Base-by-base conservation (phyloP, 495 filamentous ascomycete species). In the Talaromyces borbonicus region DNA sequence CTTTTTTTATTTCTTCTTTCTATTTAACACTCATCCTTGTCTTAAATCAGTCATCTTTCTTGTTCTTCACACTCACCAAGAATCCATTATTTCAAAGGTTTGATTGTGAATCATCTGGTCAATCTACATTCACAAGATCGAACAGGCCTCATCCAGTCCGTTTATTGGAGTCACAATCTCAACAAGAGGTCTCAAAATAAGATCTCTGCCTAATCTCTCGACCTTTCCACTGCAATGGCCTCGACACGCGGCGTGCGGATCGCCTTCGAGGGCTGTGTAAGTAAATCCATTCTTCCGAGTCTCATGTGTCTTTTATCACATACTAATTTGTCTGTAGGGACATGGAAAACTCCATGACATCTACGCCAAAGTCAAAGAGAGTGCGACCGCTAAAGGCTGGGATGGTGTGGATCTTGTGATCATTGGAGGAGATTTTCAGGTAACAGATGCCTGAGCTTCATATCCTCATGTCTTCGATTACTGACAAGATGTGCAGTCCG, bases 311-410 rank as follows among this genome's bases (percentile, higher is more conserved):
- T n/a, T n/a, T n/a, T n/a, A n/a, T n/a, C 42, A 14, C 19, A 8
- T n/a, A 19, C 18, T 38, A 25, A 37, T 23, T 1, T 49, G 33
- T 41, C 49, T 20, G 39, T 35, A 90, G 88, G 92, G 88, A 36
- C 92, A 98, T 63, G 92, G 92, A 26, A 84, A 82, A 8, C 76
- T 98, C 27, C 72, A 95, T 52, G 83, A 84, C 19, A 96, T 98
- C 44, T 98, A 98, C 57, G 75, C 83, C 0, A 80, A 84, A 7
- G 73, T 93, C 19, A 62, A 74, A 14, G 66, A 66, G 29, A 64
- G 85, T 9, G 80, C 78, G 54, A 62, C 77, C 35, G 58, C 73
- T 36, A 80, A 83, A 46, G 70, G 73, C 7, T 95, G 87, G 86
- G 74, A 81, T 49, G 75, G 72, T 16, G 76, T 94, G 14, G 89